Base-by-base conservation (phyloP, 352 stramenopile genomes). In the Plasmopara halstedii region DNA sequence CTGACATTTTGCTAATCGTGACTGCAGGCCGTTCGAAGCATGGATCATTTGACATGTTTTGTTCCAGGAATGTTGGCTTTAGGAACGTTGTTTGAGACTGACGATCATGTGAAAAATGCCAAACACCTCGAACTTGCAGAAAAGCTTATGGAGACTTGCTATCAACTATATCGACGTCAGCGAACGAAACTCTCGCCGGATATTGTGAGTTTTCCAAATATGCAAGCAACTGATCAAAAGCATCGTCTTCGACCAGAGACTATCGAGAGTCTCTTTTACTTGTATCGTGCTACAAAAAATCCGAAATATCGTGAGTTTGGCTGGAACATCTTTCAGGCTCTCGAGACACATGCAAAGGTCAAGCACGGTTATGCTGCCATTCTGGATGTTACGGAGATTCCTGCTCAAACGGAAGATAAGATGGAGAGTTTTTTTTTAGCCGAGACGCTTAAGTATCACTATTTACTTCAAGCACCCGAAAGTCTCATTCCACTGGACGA, bases 351-450 rank as follows among this genome's bases (percentile, higher is more conserved):
- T 53, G 93, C 91, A 52, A 92, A 91, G 62, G 86, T 85, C 17
- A 65, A 81, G 18, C 76, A 77, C 55, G 95, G 82, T 4, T 98
- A 97, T 55, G 94, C 85, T 9, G 69, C 69, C 38, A 42, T 85
- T 29, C 7, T 60, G 18, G 53, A 89, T 45, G 70, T 85, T 18
- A 67, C 58, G 2, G 22, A 82, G 35, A 32, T 84, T 23, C 61
- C 62, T 4, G 42, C 66, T 17, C 40, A 51, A 23, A 75, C 86
- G n/a, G 78, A 98, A 15, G 84, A 99, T 80, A 85, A 92, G 46
- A 98, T 98, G 95, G 95, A 99, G 67, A 98, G 83, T 41, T 99
- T 99, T 67, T 99, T 99, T 63, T 56, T 98, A 25, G 95, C 95
- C 10, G 97, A 99, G 74, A 99, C 96, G 21, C 70, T 99, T 2